Base-by-base conservation (phyloP, 2,329 filamentous ascomycete genomes). In the Alternaria alternata region DNA sequence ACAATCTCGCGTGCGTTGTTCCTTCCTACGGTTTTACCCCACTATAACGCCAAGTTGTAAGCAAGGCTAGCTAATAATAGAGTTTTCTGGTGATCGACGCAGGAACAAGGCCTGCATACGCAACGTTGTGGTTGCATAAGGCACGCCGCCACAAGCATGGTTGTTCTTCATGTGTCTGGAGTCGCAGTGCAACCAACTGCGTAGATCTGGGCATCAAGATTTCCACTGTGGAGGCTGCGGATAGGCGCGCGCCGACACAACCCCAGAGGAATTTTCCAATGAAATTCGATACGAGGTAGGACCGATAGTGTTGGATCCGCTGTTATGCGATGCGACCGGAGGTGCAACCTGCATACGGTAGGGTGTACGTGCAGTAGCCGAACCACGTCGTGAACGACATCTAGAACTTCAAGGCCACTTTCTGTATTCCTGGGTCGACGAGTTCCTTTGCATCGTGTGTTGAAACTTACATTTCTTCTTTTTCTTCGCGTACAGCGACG, bases 51-150 rank as follows among this genome's bases (percentile, higher is more conserved):
- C 47, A 59, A 59, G 53, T 28, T 41, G 51, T 51, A 30, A 26
- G 54, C 43, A 30, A 22, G 30, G 12, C 32, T 22, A 26, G 12
- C 54, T 58, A 54, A 58, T 49, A 57, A 58, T 57, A 54, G 38
- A n/a, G n/a, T 36, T 30, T 39, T 36, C 9, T 32, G 12, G 24
- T 20, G 30, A 41, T 51, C 43, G 36, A 51, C 41, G 28, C 54
- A 57, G 34, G 49, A 38, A 49, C 26, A 51, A 57, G 32, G 24
- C 20, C 36, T 26, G 28, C 36, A 16, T 44, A 46, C 9, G 14
- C 11, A 42, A 52, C 30, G n/a, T 12, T 16, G 24, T 26, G 24
- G 26, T 16, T 32, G 39, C 9, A 28, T n/a, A 26, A 30, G 14
- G 20, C 20, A 36, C 14, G 46, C 30, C 7, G 18, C n/a, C 39